A percentile compares a stretch with the other conserved stretches of the same genome.
Conservation (phyloP, 768 basidiomycete species). For the Serendipita sp. region DNA sequence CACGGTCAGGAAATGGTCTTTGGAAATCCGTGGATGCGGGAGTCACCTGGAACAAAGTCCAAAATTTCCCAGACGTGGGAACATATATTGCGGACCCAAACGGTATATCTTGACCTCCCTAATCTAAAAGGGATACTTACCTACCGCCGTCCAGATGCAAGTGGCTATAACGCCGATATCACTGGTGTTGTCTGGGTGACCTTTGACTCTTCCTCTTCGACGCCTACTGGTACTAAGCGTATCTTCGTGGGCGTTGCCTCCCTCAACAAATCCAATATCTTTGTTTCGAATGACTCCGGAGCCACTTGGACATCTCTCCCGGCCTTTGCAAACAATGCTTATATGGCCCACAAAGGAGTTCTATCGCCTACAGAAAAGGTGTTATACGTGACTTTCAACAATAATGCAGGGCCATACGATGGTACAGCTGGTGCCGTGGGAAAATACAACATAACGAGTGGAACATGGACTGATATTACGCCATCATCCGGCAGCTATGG, state of each 20-base stretch:
- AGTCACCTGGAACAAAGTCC: constrained; percentile 39
- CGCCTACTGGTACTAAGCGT: constrained; percentile 36
- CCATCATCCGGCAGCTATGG: constrained; percentile 23
- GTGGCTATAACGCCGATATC: constrained; percentile 22
- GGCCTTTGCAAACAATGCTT: constrained; percentile 39
- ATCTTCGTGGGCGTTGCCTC: constrained; percentile 56
- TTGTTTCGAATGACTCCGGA: constrained; percentile 39
- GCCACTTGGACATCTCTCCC: constrained; percentile 37
- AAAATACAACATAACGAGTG: constrained; percentile 28
- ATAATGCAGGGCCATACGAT: constrained; percentile 51
- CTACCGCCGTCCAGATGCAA: neutral
- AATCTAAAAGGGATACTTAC: neutral
- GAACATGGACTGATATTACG: constrained; percentile 44
- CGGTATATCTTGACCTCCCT: too few relatives aligned
- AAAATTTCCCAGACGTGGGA: constrained; percentile 42
- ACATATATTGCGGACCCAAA: neutral
- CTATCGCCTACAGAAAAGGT: constrained; percentile 39
- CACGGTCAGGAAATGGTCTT: constrained; percentile 44
- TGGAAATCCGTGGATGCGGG: constrained; percentile 51
- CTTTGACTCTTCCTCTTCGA: constrained; percentile 26
- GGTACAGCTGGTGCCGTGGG: constrained; percentile 21
- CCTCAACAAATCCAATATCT: constrained; percentile 36
- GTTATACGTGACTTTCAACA: constrained; percentile 43
- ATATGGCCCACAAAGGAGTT: constrained; percentile 50
- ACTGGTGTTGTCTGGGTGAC: constrained; percentile 43